phyloP scores from a whole-genome alignment of 169 alveolate genomes.

The Theileria annulata region DNA sequence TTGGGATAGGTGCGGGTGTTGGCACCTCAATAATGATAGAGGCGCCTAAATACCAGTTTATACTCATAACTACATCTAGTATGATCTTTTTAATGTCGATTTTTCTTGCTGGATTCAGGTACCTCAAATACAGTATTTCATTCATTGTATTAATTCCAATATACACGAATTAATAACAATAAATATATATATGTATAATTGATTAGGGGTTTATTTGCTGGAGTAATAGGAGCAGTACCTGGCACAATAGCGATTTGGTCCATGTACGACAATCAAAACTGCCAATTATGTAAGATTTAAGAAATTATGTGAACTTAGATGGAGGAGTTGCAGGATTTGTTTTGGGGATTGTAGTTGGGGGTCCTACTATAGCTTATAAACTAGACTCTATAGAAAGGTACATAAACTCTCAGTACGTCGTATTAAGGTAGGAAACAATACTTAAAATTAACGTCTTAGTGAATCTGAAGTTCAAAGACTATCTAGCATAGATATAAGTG shows the following conservation, averaged over 20 bases:
- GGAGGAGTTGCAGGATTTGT: slow-evolving; percentile 6
- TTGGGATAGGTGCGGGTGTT: slow-evolving; percentile 34
- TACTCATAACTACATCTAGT: slow-evolving; percentile 36
- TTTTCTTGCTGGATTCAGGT: slow-evolving; percentile 56
- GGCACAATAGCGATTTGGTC: slow-evolving; percentile 48
- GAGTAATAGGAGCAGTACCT: slow-evolving; percentile 45
- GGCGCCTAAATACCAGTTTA: background rate
- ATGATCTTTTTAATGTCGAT: slow-evolving; percentile 38
- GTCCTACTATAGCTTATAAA: background rate
- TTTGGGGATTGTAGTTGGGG: background rate
- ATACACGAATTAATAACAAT: background rate
- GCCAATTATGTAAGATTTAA: slow-evolving; percentile 31
- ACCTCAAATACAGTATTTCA: background rate
- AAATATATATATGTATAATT: too few species aligned
- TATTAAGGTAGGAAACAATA: background rate
- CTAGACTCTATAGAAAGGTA: background rate
- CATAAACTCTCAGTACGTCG: background rate
- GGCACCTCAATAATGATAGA: slow-evolving; percentile 2
- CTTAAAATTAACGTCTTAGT: too few species aligned
- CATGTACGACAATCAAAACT: slow-evolving; percentile 21
- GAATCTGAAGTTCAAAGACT: too few species aligned
- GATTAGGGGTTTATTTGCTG: slow-evolving; percentile 45
- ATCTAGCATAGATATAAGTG: too few species aligned
- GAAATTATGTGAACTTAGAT: background rate
- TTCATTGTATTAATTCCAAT: too few species aligned